Base-by-base conservation (phyloP, 2,329 filamentous ascomycete genomes). In the Pyrenophora graminea region DNA sequence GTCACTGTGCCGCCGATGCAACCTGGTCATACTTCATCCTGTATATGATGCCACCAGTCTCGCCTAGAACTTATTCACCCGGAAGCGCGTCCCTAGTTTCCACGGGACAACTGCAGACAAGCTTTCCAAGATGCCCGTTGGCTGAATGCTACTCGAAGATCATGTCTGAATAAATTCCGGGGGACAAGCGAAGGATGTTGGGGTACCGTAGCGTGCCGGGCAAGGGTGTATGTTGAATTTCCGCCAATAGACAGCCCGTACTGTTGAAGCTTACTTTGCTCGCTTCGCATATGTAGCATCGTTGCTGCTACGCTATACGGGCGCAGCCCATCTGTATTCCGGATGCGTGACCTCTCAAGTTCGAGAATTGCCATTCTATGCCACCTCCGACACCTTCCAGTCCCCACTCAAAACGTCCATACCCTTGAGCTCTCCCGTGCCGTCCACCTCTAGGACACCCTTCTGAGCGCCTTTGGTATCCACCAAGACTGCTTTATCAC, bases 401-500 rank as follows among this genome's bases (percentile, higher is more conserved):
- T 68, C 64, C n/a, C 71, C 72, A 12, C 58, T 59, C 18, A 74
- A 49, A 12, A 53, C 6, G n/a, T 67, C 63, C 39, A 67, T 30
- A 2, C 67, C 71, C 40, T 59, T 62, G 18, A 73, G 44, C 43
- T 69, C 61, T 10, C 64, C 68, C 57, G 63, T 62, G 1, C 64
- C 51, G 21, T 55, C 55, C 15, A 72, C 59, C 19, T 68, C 59
- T 31, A 77, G 48, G 8, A 54, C 48, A 18, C 69, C 70, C 45
- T 68, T 63, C 39, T 67, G 48, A 9, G 59, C 56, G 10, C 73
- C 72, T 12, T 66, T 56, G 15, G 55, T 54, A 53, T 74, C 69
- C 23, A 76, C 73, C 39, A 77, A 44, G 30, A 53, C 48, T 7
- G 73, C 68, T 46, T 61, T 68, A 40, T 71, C 66, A 32, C 69